These are phyloP conservation scores for Balakata baccata DNA, from an alignment of 345 rosid genomes.

Conservation along the genomic window DNA sequence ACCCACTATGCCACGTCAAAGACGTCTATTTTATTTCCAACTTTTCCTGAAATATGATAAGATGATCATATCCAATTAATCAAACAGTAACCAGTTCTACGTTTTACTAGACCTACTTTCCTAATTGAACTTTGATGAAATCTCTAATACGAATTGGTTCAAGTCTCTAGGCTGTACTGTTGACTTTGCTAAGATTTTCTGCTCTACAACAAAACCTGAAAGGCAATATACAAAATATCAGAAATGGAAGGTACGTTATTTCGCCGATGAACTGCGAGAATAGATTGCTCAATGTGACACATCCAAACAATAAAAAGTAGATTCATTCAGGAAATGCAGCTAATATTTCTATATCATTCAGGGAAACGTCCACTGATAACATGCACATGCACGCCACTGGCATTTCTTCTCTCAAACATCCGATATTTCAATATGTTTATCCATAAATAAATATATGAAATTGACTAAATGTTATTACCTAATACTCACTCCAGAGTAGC, in stretches of 20 bases:
- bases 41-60: not conserved
- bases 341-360: no score
- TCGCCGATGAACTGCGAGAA: not conserved
- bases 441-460: not conserved
- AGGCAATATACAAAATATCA: not conserved
- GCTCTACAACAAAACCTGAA: slow-evolving; percentile 28
- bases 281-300: not conserved
- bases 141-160: slow-evolving; percentile 20
- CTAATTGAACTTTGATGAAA: not conserved
- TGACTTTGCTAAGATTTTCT: slow-evolving; percentile 16
- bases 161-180: slow-evolving; percentile 38
- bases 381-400: no score
- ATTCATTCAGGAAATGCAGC: no score
- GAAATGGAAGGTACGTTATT: no score
- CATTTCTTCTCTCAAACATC: no score
- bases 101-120: slow-evolving; percentile 1
- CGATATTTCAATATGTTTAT: no score
- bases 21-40: not conserved
- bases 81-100: not conserved
- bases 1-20: not conserved
- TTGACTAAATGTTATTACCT: slow-evolving; percentile 17
- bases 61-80: not conserved
- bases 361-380: no score
- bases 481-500: slow-evolving; percentile 14
- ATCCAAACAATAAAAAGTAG: not conserved